phyloP scores from a whole-genome alignment of 371 early-diverging fungal genomes.

The Mortierella sp. region DNA sequence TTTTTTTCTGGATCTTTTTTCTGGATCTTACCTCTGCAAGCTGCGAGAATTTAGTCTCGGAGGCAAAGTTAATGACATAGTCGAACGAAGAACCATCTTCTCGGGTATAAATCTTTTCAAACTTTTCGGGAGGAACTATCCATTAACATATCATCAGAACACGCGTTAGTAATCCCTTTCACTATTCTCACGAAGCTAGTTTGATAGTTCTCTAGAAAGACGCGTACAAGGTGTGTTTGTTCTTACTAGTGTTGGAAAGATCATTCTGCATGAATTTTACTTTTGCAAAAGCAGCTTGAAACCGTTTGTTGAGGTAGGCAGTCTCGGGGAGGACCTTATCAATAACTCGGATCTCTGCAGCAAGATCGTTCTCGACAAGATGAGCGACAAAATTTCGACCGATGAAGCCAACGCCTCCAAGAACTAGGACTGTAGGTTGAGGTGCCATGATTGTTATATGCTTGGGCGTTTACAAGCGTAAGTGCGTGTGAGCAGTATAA shows the following conservation, averaged over 20 bases:
- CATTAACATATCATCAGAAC: neutral
- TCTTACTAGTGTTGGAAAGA: constrained; percentile 79
- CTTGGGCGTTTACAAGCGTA: neutral
- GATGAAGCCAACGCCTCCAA: constrained; percentile 91
- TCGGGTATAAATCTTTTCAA: constrained; percentile 77
- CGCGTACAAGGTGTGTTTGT: neutral
- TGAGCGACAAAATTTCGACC: constrained; percentile 86
- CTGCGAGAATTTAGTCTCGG: constrained; percentile 92
- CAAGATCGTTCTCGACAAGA: constrained; percentile 76
- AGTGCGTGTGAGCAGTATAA: neutral
- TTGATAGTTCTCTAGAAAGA: neutral
- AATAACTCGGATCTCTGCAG: constrained; percentile 80
- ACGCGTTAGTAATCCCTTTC: neutral
- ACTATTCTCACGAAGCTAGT: neutral
- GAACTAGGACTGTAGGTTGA: constrained; percentile 68
- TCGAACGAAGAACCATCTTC: constrained; percentile 81
- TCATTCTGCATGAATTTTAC: constrained; percentile 91
- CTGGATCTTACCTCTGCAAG: constrained; percentile 66
- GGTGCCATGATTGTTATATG: constrained; percentile 30
- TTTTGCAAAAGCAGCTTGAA: constrained; percentile 76
- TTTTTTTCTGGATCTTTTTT: neutral
- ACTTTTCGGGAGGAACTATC: constrained; percentile 42
- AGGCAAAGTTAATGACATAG: constrained; percentile 91
- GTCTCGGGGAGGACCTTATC: constrained; percentile 92
- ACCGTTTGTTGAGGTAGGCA: constrained; percentile 76